Evolutionary conservation across 108 stramenopile genomes (phyloP).

Genomic region (Cyclotella distinguenda): DNA sequence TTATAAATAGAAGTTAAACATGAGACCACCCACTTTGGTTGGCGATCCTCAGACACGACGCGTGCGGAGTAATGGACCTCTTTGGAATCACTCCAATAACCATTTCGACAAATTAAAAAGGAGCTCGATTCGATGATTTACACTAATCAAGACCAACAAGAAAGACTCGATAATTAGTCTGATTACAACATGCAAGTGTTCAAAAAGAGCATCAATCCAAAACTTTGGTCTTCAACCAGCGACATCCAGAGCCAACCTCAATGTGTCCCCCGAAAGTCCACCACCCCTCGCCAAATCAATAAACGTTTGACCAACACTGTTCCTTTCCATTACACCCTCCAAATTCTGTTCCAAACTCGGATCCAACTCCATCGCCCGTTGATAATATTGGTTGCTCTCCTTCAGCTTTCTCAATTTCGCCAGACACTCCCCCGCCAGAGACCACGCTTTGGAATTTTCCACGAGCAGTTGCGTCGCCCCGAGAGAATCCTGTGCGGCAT

Average conservation of each 20-base stretch:
- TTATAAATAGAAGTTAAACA: no score
- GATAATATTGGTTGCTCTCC: conserved; percentile 66
- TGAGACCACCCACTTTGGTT: no score
- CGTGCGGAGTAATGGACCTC: no score
- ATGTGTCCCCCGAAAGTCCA: conserved; percentile 68
- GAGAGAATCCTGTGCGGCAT: conserved; percentile 69
- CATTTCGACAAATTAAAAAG: no score
- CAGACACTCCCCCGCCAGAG: conserved; percentile 68
- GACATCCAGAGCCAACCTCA: conserved; percentile 77
- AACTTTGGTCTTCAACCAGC: no score
- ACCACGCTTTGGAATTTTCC: conserved; percentile 53
- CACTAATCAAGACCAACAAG: no score
- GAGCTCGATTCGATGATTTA: no score
- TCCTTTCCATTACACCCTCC: conserved; percentile 48
- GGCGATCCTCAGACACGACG: no score
- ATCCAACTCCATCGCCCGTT: conserved; percentile 66
- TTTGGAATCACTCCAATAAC: no score
- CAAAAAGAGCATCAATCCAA: no score
- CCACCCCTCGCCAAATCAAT: conserved; percentile 57
- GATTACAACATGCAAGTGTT: no score
- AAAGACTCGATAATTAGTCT: no score
- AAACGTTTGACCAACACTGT: conserved; percentile 56
- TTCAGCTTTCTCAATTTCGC: conserved; percentile 68
- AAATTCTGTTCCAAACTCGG: conserved; percentile 44
- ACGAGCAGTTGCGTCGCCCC: conserved; percentile 72